Evolutionary conservation across 768 basidiomycete species (phyloP).

Genomic region (Mycena filopes): DNA sequence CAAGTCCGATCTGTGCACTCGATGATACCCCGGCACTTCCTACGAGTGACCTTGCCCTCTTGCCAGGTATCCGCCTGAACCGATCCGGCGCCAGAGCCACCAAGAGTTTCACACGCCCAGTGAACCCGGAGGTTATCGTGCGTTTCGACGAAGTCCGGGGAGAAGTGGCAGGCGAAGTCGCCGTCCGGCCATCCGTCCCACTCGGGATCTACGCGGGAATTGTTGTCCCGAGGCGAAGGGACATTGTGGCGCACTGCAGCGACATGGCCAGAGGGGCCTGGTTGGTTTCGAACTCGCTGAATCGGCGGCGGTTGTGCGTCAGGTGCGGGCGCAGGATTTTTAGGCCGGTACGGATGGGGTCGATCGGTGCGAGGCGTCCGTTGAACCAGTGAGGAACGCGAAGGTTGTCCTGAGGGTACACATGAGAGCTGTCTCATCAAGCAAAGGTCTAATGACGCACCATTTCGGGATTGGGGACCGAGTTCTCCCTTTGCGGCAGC

Average conservation of each 20-base stretch:
- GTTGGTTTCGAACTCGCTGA: neutral
- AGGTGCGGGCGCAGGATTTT: neutral
- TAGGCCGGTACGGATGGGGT: too few species aligned
- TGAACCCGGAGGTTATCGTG: slow-evolving; percentile 1
- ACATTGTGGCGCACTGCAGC: neutral
- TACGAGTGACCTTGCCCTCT: slow-evolving; percentile 10
- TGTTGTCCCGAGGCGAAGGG: neutral
- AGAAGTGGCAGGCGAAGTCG: neutral
- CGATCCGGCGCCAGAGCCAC: neutral
- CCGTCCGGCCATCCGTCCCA: slow-evolving; percentile 25
- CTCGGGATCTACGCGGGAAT: neutral
- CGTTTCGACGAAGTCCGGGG: neutral
- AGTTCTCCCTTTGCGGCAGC: neutral
- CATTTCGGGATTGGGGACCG: neutral
- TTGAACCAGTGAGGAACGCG: too few species aligned
- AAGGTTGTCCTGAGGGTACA: neutral
- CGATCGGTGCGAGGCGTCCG: too few species aligned
- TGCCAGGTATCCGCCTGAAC: neutral
- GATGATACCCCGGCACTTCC: slow-evolving; percentile 10
- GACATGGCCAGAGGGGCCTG: too few species aligned
- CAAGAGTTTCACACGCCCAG: slow-evolving; percentile 2
- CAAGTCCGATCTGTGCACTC: neutral
- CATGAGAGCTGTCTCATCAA: neutral
- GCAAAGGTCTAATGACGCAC: neutral
- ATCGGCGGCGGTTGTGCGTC: too few species aligned